Evolutionary conservation across 148 eudicot species (phyloP).

Genomic region (Rhododendron griersonianum): DNA sequence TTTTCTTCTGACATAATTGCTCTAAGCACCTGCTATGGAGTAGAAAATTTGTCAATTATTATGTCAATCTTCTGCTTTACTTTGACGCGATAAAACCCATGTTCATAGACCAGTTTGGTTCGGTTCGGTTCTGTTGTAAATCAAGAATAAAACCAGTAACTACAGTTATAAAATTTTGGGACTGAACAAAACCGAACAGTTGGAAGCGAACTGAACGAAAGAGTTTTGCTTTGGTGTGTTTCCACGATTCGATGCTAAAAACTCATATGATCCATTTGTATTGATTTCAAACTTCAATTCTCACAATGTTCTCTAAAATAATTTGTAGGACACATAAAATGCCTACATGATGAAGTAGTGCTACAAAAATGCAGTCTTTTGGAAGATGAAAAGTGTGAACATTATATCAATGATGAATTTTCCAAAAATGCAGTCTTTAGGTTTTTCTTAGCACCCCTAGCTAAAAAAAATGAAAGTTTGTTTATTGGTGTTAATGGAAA

Average conservation of each 20-base stretch:
- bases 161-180: background rate
- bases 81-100: background rate
- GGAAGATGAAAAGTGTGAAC: background rate
- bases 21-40: slow-evolving; percentile 53
- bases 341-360: background rate
- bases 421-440: background rate
- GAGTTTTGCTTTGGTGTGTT: background rate
- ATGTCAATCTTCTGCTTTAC: background rate
- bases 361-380: background rate
- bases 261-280: background rate
- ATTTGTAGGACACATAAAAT: background rate
- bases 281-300: background rate
- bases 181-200: background rate
- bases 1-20: slow-evolving; percentile 57
- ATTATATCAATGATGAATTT: background rate
- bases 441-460: background rate
- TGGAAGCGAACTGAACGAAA: background rate
- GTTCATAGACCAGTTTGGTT: background rate
- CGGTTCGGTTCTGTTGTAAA: background rate
- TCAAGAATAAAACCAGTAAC: background rate
- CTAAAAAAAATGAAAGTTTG: background rate
- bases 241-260: background rate
- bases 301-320: background rate
- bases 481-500: background rate
- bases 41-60: background rate